Base-by-base conservation (phyloP, 75 land plant species). In the Adiantum capillusveneris region DNA sequence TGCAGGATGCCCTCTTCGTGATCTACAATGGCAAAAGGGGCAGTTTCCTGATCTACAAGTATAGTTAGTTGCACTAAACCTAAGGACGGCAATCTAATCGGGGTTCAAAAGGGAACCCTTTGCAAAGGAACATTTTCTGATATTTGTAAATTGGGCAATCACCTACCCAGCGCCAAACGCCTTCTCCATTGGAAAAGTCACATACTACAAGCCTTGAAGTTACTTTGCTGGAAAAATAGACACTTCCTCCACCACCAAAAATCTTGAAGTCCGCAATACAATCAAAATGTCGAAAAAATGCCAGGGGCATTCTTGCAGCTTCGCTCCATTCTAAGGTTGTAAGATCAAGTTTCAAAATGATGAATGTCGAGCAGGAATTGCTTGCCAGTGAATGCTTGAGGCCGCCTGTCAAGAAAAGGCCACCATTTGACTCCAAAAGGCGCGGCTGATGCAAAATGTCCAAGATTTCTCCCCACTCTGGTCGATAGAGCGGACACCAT, bases 391-490 rank as follows among this genome's bases (percentile, higher is more conserved):
- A 68, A 0, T 67, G 67, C 49, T 70, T 64, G 70, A 81, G 31
- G 9, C 81, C 87, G 6, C 84, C 87, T 12, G 75, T 55, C 79
- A 84, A 74, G 30, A 71, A 43, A 7, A 84, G 42, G 52, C 43
- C 13, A 34, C 60, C 81, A 0, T 24, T 26, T 18, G 84, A 78
- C 13, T 50, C 27, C 1, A 84, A 57, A 25, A 84, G 60, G 20
- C 84, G 51, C 37, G 84, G 87, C 44, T 83, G 69, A 58, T 63
- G 77, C 43, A 84, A 25, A 26, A 77, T 71, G 29, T 84, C 84
- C 43, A 77, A 71, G 0, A 84, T 65, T 26, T 84, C 87, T 1
- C 79, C 84, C 87, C 87, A 84, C 44, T 75, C 71, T 6, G 28
- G 63, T 56, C 69, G 55, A 36, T 78, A 69, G 7, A 84, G 58